Percentiles rank a stretch among this genome's conserved stretches.
Conservation (phyloP, 1,284 basidiomycete species). For the Anthracocystis panici-leucophaei region DNA sequence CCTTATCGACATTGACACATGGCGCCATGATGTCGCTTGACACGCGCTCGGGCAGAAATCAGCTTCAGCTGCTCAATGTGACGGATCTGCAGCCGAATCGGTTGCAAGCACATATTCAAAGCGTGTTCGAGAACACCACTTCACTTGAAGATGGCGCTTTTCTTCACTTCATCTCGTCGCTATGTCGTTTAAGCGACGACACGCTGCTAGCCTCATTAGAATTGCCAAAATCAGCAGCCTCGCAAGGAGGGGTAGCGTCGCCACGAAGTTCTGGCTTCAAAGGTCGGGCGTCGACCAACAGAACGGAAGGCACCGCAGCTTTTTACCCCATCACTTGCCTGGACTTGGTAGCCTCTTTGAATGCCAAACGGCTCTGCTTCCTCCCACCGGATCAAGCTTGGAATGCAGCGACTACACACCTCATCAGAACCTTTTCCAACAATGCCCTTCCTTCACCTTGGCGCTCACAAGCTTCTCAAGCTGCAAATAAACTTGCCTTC, state of each 20-base stretch:
- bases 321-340: constrained; percentile 85
- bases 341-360: constrained; percentile 81
- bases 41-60: constrained; percentile 36
- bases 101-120: constrained; percentile 47
- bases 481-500: constrained; percentile 75
- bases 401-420: constrained; percentile 81
- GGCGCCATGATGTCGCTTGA: constrained; percentile 39
- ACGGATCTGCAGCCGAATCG: constrained; percentile 33
- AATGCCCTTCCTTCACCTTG: constrained; percentile 80
- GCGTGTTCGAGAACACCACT: constrained; percentile 73
- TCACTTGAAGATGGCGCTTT: constrained; percentile 83
- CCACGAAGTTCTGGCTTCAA: constrained; percentile 26
- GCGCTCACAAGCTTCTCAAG: constrained; percentile 86
- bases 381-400: constrained; percentile 85
- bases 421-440: constrained; percentile 80
- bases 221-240: constrained; percentile 4
- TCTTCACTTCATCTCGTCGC: constrained; percentile 81
- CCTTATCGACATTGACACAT: constrained; percentile 46
- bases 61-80: constrained; percentile 43
- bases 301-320: not conserved
- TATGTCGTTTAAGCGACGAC: constrained; percentile 82
- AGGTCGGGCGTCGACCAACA: constrained; percentile 3
- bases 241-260: constrained; percentile 9
- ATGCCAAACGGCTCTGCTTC: constrained; percentile 85
- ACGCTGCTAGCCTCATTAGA: constrained; percentile 17